Evolutionary conservation across 176 grass and related monocot species (phyloP).

Genomic region (Oryza officinalis): DNA sequence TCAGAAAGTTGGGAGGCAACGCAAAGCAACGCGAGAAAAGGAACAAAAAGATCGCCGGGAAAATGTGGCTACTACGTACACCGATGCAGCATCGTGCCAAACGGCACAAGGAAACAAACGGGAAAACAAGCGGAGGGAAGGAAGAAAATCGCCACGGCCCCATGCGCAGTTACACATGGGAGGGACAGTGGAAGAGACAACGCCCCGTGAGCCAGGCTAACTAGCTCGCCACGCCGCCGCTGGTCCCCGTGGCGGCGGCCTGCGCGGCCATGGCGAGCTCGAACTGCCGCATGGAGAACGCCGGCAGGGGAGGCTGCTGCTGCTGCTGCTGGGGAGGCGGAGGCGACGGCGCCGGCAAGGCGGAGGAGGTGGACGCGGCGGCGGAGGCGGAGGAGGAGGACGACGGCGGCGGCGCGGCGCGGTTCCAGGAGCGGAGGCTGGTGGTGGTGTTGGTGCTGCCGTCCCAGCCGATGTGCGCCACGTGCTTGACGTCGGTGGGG

Average conservation of each 20-base stretch:
- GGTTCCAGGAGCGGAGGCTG: slow-evolving; percentile 58
- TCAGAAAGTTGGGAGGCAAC: too few relatives aligned
- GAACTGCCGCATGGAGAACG: slow-evolving; percentile 63
- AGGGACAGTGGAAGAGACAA: slow-evolving; percentile 30
- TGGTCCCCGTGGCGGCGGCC: slow-evolving; percentile 24
- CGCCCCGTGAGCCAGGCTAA: slow-evolving; percentile 31
- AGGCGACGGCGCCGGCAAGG: neutral
- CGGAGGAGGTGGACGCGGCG: neutral
- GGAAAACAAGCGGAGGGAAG: neutral
- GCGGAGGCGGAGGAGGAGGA: neutral
- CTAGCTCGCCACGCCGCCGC: neutral
- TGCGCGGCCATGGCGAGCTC: slow-evolving; percentile 78
- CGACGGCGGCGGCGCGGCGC: neutral
- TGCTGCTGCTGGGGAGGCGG: neutral
- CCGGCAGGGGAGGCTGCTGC: neutral
- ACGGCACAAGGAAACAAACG: slow-evolving; percentile 26
- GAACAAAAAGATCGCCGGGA: slow-evolving; percentile 20
- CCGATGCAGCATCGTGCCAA: slow-evolving; percentile 10
- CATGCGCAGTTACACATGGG: slow-evolving; percentile 2
- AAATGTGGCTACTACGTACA: slow-evolving; percentile 41
- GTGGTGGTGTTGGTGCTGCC: slow-evolving; percentile 58
- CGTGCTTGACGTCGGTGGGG: slow-evolving; percentile 87
- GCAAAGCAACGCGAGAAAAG: neutral
- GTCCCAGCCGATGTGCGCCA: slow-evolving; percentile 87
- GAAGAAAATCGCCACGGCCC: neutral